Base-by-base conservation (phyloP, 495 filamentous ascomycete genomes). In the Viridothelium virens region DNA sequence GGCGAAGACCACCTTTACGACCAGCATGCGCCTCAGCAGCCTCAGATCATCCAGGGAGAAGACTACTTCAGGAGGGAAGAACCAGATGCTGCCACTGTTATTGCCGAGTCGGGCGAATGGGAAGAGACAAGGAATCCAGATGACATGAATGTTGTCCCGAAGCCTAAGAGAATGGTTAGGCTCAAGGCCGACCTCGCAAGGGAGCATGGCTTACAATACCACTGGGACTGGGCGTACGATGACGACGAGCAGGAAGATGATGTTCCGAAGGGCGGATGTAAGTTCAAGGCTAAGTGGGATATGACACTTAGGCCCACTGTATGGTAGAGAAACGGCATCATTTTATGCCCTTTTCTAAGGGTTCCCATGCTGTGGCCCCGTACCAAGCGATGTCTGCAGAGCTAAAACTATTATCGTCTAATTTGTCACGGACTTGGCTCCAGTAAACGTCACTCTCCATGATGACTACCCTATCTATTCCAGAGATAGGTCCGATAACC, bases 401-500 rank as follows among this genome's bases (percentile, higher is more conserved):
- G 31, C 36, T 31, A 36, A 34, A 36, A 18, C 14, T 5, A 31
- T 7, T 59, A 18, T 36, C 53, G 25, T 14, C 36, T 31, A 59
- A 34, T 18, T 36, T 59, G 18, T 31, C 53, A 31, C 53, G 53
- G 18, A 59, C 14, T 36, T 41, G 39, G 25, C 70, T 73, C 81
- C 81, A 84, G 70, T 81, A 82, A 59, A 72, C 70, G 64, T 78
- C 71, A 63, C 77, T 78, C 67, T 81, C 81, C 59, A 76, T 68
- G 34, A 81, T 73, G 44, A 82, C 81, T 33, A 68, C 72, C 56
- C 67, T 67, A 56, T 81, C 79, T 74, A 80, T 79, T 11, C 74
- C 78, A 41, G 70, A 74, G 36, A 80, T 70, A 3, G 81, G 81
- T 37, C 80, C 82, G 62, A 83, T 70, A 47, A 83, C 78, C 71